phyloP scores from a whole-genome alignment of 108 stramenopile species.

The Skeletonema menzelii region DNA sequence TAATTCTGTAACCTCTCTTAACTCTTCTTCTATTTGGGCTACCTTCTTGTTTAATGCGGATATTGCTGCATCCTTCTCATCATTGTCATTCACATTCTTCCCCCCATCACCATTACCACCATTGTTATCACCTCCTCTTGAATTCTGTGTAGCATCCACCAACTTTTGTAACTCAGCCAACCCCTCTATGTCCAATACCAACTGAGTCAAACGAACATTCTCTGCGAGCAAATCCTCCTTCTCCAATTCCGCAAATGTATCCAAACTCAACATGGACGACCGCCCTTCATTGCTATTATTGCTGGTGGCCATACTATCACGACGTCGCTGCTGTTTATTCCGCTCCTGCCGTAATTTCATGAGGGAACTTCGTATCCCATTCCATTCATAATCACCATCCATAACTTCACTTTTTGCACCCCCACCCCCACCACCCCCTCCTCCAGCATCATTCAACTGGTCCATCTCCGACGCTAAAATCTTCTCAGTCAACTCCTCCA shows the following conservation, averaged over 20 bases:
- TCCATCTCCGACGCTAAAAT: background rate
- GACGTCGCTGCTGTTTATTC: background rate
- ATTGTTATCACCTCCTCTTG: background rate
- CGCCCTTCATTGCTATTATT: background rate
- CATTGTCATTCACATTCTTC: background rate
- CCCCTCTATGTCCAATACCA: background rate
- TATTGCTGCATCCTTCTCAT: background rate
- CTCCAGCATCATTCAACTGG: background rate
- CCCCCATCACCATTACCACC: too few relatives aligned
- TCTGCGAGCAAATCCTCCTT: conserved; percentile 2
- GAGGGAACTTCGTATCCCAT: background rate
- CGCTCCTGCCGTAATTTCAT: background rate
- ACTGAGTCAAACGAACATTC: background rate
- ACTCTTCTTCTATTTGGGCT: background rate
- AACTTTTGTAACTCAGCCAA: background rate
- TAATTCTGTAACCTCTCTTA: conserved; percentile 8
- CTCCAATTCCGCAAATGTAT: background rate
- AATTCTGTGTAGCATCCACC: background rate
- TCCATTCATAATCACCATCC: background rate
- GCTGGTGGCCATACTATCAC: background rate
- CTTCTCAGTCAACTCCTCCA: background rate
- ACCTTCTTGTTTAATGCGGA: background rate
- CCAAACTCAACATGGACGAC: background rate
- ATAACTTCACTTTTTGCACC: too few relatives aligned
- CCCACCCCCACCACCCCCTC: too few relatives aligned